phyloP scores from a whole-genome alignment of 805 yeast species.

The Cyberlindnera petersonii region DNA sequence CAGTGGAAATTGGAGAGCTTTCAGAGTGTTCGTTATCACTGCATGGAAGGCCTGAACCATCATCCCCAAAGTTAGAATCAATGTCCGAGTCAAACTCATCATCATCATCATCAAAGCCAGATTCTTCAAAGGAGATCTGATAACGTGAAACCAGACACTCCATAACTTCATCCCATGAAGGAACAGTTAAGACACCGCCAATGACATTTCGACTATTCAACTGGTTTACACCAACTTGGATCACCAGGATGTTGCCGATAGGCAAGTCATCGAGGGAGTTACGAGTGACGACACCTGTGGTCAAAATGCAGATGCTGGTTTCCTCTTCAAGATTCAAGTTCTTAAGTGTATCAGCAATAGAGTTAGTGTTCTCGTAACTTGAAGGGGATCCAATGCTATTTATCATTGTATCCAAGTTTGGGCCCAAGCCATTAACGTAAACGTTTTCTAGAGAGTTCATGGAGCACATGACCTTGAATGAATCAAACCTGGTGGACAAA shows the following conservation, averaged over 20 bases:
- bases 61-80: constrained; percentile 13
- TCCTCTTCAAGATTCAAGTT: constrained; percentile 4
- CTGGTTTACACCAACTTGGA: constrained; percentile 13
- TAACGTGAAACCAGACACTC: constrained; percentile 21
- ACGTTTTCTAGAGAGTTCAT: constrained; percentile 8
- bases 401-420: not conserved
- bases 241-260: constrained; percentile 15
- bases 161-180: constrained; percentile 27
- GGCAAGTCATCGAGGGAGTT: constrained; percentile 9
- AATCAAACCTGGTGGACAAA: constrained; percentile 13
- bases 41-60: constrained; percentile 1
- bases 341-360: not conserved
- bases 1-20: constrained; percentile 5
- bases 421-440: constrained; percentile 7
- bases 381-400: constrained; percentile 4
- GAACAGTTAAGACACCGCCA: constrained; percentile 5
- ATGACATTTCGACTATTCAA: not conserved
- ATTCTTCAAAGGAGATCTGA: constrained; percentile 13
- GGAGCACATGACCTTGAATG: constrained; percentile 16
- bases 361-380: not conserved
- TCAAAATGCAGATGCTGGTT: constrained; percentile 15
- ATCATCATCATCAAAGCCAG: constrained; percentile 1
- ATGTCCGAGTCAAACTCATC: constrained; percentile 20
- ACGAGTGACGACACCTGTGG: constrained; percentile 11
- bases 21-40: constrained; percentile 4